Evolutionary conservation across 2,329 filamentous ascomycete genomes (phyloP).

Genomic region (Xylariales sp.): DNA sequence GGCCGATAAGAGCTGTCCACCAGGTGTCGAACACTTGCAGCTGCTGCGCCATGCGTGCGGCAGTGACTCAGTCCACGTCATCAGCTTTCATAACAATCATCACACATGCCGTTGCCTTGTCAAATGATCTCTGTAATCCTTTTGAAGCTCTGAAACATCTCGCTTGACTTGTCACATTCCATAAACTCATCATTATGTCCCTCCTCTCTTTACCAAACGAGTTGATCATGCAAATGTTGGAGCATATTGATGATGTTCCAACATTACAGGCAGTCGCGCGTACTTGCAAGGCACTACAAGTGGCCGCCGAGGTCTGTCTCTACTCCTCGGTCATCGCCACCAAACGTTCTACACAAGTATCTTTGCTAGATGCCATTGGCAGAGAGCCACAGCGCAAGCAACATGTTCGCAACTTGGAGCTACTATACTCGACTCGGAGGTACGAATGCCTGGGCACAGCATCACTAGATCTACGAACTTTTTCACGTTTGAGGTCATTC

Average conservation of each 20-base stretch:
- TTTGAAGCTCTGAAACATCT: no score
- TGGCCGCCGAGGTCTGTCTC: slow-evolving; percentile 1
- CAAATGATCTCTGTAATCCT: no score
- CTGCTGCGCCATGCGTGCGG: no score
- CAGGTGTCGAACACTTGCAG: no score
- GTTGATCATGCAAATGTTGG: slow-evolving; percentile 3
- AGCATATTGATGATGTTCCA: slow-evolving; percentile 2
- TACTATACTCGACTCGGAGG: background rate
- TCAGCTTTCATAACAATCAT: no score
- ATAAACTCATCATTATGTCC: no score
- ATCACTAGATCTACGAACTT: background rate
- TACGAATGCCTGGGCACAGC: background rate
- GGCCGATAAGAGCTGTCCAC: no score
- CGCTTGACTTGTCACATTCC: no score
- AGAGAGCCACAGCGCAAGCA: background rate
- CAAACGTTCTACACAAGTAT: background rate
- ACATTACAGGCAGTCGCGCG: background rate
- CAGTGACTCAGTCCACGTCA: no score
- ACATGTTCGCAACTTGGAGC: slow-evolving; percentile 1
- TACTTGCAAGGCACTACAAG: background rate
- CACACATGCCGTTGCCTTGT: no score
- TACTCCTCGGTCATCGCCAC: background rate
- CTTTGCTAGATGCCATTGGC: background rate
- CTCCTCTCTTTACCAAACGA: slow-evolving; percentile 1
- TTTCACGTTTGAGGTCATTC: slow-evolving; percentile 2